Evolutionary conservation across 345 rosid species (phyloP).

Genomic region (Bruguiera parviflora): DNA sequence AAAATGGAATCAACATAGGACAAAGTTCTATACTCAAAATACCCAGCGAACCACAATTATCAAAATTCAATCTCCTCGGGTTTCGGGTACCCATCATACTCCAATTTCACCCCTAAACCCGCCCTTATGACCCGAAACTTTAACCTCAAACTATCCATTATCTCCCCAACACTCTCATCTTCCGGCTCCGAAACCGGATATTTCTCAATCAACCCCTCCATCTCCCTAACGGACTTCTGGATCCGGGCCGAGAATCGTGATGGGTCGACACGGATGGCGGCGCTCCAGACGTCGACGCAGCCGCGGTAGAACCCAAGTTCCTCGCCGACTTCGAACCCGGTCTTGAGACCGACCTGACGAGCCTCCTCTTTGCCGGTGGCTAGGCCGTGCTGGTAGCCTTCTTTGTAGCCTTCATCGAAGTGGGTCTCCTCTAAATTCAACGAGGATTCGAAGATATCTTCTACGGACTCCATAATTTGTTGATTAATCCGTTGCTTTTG

Average conservation of each 20-base stretch:
- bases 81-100: slow-evolving; percentile 58
- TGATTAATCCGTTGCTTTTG: too few species aligned
- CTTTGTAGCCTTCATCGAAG: slow-evolving; percentile 37
- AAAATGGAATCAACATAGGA: background rate
- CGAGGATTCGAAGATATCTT: slow-evolving; percentile 53
- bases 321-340: slow-evolving; percentile 73
- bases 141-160: slow-evolving; percentile 52
- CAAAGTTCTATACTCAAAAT: background rate
- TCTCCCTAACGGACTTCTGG: slow-evolving; percentile 51
- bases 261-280: slow-evolving; percentile 47
- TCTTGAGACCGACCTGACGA: slow-evolving; percentile 51
- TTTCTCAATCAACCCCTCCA: slow-evolving; percentile 52
- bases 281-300: slow-evolving; percentile 66
- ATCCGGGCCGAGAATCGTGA: slow-evolving; percentile 47
- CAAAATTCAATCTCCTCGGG: slow-evolving; percentile 61
- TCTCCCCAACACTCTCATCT: slow-evolving; percentile 57
- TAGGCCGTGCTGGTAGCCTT: slow-evolving; percentile 53
- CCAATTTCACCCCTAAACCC: slow-evolving; percentile 59
- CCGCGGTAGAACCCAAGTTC: slow-evolving; percentile 75
- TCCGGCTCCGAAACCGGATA: slow-evolving; percentile 62
- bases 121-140: slow-evolving; percentile 67
- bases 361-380: slow-evolving; percentile 59
- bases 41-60: slow-evolving; percentile 2
- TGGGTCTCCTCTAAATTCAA: slow-evolving; percentile 62
- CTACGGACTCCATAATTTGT: slow-evolving; percentile 11